These are phyloP conservation scores for Aspergillus sp. DNA, from an alignment of 2,329 filamentous ascomycete species.

Conservation along the genomic window DNA sequence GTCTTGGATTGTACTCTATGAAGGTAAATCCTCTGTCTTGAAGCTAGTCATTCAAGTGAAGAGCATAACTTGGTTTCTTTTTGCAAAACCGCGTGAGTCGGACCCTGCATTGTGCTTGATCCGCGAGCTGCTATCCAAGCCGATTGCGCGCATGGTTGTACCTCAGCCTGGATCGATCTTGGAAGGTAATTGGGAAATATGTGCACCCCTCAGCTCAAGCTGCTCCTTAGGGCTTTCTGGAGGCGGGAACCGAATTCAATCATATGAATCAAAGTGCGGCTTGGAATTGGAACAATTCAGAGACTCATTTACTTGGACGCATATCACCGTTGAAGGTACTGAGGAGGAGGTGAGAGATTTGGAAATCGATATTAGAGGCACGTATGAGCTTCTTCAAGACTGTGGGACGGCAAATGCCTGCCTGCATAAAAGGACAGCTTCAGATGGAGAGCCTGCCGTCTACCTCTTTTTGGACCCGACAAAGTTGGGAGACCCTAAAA, in stretches of 20 bases:
- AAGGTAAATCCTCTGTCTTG: constrained; percentile 25
- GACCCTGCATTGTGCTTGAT: constrained; percentile 41
- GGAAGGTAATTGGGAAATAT: constrained; percentile 47
- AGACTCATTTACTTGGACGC: constrained; percentile 45
- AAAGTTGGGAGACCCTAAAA: constrained; percentile 44
- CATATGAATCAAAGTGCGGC: constrained; percentile 44
- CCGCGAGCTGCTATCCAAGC: constrained; percentile 45
- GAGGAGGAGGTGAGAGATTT: constrained; percentile 29
- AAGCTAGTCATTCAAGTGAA: constrained; percentile 26
- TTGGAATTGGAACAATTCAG: constrained; percentile 38
- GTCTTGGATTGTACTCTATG: constrained; percentile 33
- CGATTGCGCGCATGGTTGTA: constrained; percentile 52
- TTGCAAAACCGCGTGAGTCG: constrained; percentile 41
- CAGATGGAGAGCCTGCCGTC: constrained; percentile 29
- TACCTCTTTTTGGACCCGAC: constrained; percentile 62
- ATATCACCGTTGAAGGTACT: constrained; percentile 41
- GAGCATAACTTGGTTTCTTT: constrained; percentile 49
- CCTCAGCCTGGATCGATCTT: constrained; percentile 32
- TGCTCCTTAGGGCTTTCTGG: constrained; percentile 40
- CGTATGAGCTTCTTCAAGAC: constrained; percentile 52
- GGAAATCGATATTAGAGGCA: constrained; percentile 47
- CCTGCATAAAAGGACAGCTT: constrained; percentile 50
- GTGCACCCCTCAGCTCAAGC: constrained; percentile 38
- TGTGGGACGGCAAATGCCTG: constrained; percentile 59
- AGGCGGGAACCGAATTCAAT: constrained; percentile 29